Percentiles rank a stretch among this genome's conserved stretches.
These are phyloP conservation scores for Crithidia bombi DNA, from an alignment of 208 protist genomes.

Conservation along the genomic window DNA sequence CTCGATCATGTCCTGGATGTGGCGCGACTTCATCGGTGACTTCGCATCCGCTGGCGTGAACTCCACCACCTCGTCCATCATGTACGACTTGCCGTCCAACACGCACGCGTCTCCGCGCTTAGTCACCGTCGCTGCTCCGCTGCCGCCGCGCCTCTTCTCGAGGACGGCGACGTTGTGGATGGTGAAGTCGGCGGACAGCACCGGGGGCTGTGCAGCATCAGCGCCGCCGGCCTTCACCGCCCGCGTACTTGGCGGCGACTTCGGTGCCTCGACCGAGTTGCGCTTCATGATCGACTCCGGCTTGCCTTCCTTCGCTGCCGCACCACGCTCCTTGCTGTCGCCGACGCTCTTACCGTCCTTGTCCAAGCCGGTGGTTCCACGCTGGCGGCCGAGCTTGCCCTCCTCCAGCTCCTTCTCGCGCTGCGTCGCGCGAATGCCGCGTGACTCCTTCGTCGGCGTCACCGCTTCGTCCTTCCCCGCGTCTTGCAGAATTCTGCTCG, in stretches of 20 bases:
- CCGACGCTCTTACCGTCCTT: constrained; percentile 17
- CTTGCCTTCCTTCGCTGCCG: neutral
- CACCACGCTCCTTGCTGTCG: neutral
- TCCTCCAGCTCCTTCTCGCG: constrained; percentile 11
- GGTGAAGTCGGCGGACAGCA: constrained; percentile 30
- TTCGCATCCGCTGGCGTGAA: constrained; percentile 29
- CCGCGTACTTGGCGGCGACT: constrained; percentile 21
- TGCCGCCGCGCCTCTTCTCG: constrained; percentile 7
- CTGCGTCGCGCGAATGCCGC: constrained; percentile 9
- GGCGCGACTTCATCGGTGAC: constrained; percentile 22
- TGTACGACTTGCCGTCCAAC: constrained; percentile 29
- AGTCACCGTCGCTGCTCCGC: constrained; percentile 6
- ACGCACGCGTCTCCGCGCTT: constrained; percentile 30
- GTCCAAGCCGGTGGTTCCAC: constrained; percentile 17
- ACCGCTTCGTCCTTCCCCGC: neutral
- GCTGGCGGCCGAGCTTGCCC: neutral
- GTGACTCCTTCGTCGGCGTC: neutral
- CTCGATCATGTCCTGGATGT: constrained; percentile 42
- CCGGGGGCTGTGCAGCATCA: neutral
- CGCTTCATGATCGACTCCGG: constrained; percentile 26
- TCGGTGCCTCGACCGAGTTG: constrained; percentile 25
- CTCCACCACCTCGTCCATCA: constrained; percentile 44
- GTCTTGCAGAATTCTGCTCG: constrained; percentile 23
- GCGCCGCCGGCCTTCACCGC: neutral
- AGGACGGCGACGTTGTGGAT: constrained; percentile 34